Base-by-base conservation (phyloP, 2,329 filamentous ascomycete species). In the Aaosphaeria pasadenensis region DNA sequence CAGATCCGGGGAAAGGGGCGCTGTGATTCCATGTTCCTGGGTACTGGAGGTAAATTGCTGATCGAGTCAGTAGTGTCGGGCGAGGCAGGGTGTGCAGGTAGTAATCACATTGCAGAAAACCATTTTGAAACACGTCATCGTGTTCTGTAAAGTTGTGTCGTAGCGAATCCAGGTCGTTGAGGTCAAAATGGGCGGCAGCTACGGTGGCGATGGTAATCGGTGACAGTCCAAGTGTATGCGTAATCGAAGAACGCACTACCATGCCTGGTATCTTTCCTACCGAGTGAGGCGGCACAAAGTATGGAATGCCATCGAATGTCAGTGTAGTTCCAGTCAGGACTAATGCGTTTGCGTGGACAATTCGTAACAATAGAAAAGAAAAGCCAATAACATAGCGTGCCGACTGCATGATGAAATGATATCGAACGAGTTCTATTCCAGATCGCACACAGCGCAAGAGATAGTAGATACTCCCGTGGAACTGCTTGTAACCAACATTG, bases 51-150 rank as follows among this genome's bases (percentile, higher is more conserved):
- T 24, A 41, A 4, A 36, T 36, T 36, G 33, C 33, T 36, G 33
- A 11, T 36, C 9, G 13, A 9, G 9, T 36, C 33, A 11, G 9
- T 36, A 36, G 33, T 9, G 13, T 36, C 33, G 33, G 9, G 33
- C 4, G 9, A 24, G 33, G 4, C 33, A 36, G 33, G 9, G 9
- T 36, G 33, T 36, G 9, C 9, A 13, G 13, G 13, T 9, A 11
- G 3, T 48, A 24, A 24, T 24, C 17, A 66, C 65, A 60, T 49
- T 69, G 63, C 6, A 71, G 58, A 43, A 75, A 75, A 6, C 65
- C 70, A 38, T 59, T 52, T 31, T 70, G 65, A 54, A 71, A 75
- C 6, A 75, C 73, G 60, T 75, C 73, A 47, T 75, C 73, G 29
- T 49, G 44, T 11, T 60, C 47, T 4, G 59, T 53, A 50, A 67